Evolutionary conservation across 768 basidiomycete species (phyloP), one percentile per base, ranked within the genome.

Genomic region (Pulveroboletus frians): DNA sequence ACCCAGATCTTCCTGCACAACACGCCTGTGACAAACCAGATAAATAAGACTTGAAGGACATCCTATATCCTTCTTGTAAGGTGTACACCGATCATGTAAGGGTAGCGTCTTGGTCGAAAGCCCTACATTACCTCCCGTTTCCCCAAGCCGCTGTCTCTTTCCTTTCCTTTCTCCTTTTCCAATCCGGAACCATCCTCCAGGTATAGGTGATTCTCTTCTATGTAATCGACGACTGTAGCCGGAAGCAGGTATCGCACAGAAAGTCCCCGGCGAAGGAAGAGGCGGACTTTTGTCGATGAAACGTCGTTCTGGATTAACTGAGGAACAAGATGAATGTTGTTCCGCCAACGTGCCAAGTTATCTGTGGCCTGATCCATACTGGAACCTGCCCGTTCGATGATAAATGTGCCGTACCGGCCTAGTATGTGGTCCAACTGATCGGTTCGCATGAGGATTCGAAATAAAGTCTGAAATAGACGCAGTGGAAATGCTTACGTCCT

Each of bases 301-400:
- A 97, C 93, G 64, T 97, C 93, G 64, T 97, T 97, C 71, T 95
- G 92, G 56, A 97, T 95, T 47, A 95, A 78, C 67, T 96, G 93
- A 47, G 88, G 85, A 59, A 96, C 86, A 52, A 98, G 81, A 62
- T 92, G 84, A 52, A 95, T 92, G 63, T 92, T 94, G 64, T 80
- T 76, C 53, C 83, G 82, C 85, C 81, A 86, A 53, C 77, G 79
- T 51, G 83, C 84, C 64, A 89, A 74, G 62, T 70, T 79, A 58
- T 88, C 85, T 29, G 80, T 84, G 10, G 85, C 86, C 63, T 87
- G 85, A 50, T 85, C 85, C 78, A 96, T 85, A 57, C 88, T 91
- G 8, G 93, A 88, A 37, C 96, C 95, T 5, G 93, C 88, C 50
- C 93, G 83, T 69, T 99, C 96, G 43, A 99, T 84, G 59, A 97